Conservation (phyloP, 1,284 basidiomycete species). For the Psilocybe mexicana region DNA sequence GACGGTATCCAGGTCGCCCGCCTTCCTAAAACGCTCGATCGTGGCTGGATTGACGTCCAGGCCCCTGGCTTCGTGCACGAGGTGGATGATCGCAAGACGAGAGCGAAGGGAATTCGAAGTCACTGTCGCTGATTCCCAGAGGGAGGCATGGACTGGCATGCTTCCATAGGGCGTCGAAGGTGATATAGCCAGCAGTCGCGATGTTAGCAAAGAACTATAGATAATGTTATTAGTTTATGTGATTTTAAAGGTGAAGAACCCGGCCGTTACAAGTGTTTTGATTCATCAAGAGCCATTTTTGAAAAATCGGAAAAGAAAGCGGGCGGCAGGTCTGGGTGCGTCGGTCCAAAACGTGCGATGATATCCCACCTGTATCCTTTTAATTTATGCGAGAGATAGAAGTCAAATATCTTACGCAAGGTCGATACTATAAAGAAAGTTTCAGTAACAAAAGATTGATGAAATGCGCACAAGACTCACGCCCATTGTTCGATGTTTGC, state of each 20-base stretch:
- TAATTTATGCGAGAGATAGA: not conserved
- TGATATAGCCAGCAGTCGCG: conserved; percentile 62
- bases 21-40: conserved; percentile 74
- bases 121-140: conserved; percentile 82
- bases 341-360: conserved; percentile 75
- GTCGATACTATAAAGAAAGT: conserved; percentile 54
- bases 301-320: conserved; percentile 81
- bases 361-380: conserved; percentile 68
- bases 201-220: conserved; percentile 51
- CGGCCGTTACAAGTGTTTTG: conserved; percentile 64
- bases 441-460: not conserved
- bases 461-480: conserved; percentile 44
- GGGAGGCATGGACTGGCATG: conserved; percentile 71
- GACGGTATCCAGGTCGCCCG: conserved; percentile 74
- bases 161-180: conserved; percentile 76
- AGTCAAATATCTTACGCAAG: conserved; percentile 54
- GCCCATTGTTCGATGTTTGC: conserved; percentile 95
- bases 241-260: not conserved
- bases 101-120: conserved; percentile 75
- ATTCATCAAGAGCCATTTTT: conserved; percentile 85
- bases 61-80: conserved; percentile 88
- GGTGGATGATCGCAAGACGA: conserved; percentile 84
- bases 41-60: conserved; percentile 87
- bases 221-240: not conserved
- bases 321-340: conserved; percentile 59